Base-by-base conservation (phyloP, 1,284 basidiomycete species). In the Puccinia hordei region DNA sequence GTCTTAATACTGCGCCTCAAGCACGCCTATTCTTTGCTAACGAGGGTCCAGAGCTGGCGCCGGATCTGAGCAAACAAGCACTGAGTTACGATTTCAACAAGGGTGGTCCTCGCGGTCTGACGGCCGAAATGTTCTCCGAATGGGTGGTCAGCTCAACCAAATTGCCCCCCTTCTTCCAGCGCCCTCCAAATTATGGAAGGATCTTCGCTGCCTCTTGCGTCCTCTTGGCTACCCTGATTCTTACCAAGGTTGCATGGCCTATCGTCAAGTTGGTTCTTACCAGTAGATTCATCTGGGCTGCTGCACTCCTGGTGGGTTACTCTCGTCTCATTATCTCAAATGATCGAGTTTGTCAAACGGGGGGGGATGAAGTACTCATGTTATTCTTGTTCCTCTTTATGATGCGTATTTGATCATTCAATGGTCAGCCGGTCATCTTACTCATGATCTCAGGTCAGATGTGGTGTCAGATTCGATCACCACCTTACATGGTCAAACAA, bases 381-480 rank as follows among this genome's bases (percentile, higher is more conserved):
- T 17, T 35, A 22, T 27, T 53, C 41, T 22, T n/a, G 5, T 5
- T 44, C 38, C n/a, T 66, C 19, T 17, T 24, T 49, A 30, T 49
- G 10, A 72, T 33, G 69, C 41, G 5, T 55, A 55, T 27, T 55
- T 15, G 24, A 6, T 59, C 57, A 59, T 59, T 33, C 30, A 15
- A 46, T 22, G n/a, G 24, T n/a, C 81, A 84, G 83, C 69, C 82
- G 33, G 88, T 89, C 6, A 91, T 91, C 53, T 88, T 95, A 46
- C 87, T 93, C 83, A 95, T 96, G 91, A 95, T 91, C 13, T 90
- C 91, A 10, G 95, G 95, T 3, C 92, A 92, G 88, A 99, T 99
- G 97, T 99, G 97, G 88, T 94, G 93, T 83, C 91, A 91, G 82
- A 99, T 99, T 84, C 91, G 96, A 82, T 89, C 89, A 69, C 90